Percentiles rank a stretch among this genome's conserved stretches.
Conservation (phyloP, 2,329 filamentous ascomycete genomes). For the Penicillium sp. region DNA sequence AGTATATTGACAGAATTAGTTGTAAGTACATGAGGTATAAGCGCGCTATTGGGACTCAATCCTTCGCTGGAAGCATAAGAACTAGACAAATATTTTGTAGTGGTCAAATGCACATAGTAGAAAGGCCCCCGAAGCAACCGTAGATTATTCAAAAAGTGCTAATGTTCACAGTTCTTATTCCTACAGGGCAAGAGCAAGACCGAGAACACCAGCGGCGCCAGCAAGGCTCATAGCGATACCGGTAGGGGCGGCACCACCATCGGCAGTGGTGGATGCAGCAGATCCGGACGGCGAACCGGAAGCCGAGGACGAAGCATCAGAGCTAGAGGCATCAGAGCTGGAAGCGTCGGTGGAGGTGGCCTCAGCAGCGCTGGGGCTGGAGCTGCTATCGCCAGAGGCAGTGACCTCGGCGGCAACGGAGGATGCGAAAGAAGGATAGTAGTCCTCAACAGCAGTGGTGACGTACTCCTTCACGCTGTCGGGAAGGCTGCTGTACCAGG, state of each 20-base stretch:
- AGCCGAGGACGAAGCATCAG: background rate
- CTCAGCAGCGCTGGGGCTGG: background rate
- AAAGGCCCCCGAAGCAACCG: background rate
- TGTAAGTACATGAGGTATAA: background rate
- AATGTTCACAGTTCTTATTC: background rate
- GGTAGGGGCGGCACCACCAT: constrained; percentile 12
- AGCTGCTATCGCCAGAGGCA: background rate
- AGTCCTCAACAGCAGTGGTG: constrained; percentile 7
- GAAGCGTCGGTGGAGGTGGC: background rate
- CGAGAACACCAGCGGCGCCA: constrained; percentile 15
- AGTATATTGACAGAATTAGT: background rate
- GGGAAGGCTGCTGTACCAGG: constrained; percentile 15
- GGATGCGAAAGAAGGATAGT: constrained; percentile 5
- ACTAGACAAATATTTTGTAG: background rate
- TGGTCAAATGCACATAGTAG: background rate
- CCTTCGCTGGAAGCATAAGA: background rate
- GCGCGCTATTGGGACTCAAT: background rate
- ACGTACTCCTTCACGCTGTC: constrained; percentile 10
- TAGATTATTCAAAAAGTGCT: background rate
- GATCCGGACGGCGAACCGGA: constrained; percentile 4
- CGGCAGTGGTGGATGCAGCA: constrained; percentile 7
- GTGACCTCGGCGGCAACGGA: background rate
- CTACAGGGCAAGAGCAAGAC: constrained; percentile 16
- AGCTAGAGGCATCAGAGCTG: background rate
- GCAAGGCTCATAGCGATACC: constrained; percentile 13